phyloP scores from a whole-genome alignment of 208 protist species.

The Phytomonas francai region DNA sequence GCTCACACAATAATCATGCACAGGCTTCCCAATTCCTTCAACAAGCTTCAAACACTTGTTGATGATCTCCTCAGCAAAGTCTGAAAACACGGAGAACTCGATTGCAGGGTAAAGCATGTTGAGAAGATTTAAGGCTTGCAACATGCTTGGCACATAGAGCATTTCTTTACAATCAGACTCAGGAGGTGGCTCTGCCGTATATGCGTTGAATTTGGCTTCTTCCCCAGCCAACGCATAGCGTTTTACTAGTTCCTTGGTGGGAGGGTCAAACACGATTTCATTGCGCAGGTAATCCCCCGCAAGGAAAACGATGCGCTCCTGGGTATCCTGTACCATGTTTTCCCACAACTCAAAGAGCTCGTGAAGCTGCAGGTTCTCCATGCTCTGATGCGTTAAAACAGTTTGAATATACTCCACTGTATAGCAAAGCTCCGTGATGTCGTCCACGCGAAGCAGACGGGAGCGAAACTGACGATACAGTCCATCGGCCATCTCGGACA shows the following conservation, averaged over 20 bases:
- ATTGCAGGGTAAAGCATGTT: constrained; percentile 72
- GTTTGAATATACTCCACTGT: constrained; percentile 67
- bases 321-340: constrained; percentile 81
- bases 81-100: constrained; percentile 78
- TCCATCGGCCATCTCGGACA: constrained; percentile 49
- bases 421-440: constrained; percentile 53
- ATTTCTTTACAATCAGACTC: constrained; percentile 9
- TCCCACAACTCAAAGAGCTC: constrained; percentile 38
- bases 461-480: constrained; percentile 80
- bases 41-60: constrained; percentile 45
- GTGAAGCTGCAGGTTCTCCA: neutral
- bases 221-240: constrained; percentile 29
- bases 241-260: constrained; percentile 28
- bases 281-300: constrained; percentile 69
- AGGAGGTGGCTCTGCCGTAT: neutral
- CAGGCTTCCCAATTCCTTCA: constrained; percentile 48
- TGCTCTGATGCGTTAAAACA: constrained; percentile 23
- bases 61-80: constrained; percentile 85
- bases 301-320: constrained; percentile 80
- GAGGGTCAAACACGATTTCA: constrained; percentile 28
- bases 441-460: constrained; percentile 66
- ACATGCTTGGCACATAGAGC: constrained; percentile 43
- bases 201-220: constrained; percentile 3
- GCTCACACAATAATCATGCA: constrained; percentile 17
- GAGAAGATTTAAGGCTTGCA: constrained; percentile 52